Conservation (phyloP, 2,329 filamentous ascomycete genomes). For the Cordyceps cicadae region DNA sequence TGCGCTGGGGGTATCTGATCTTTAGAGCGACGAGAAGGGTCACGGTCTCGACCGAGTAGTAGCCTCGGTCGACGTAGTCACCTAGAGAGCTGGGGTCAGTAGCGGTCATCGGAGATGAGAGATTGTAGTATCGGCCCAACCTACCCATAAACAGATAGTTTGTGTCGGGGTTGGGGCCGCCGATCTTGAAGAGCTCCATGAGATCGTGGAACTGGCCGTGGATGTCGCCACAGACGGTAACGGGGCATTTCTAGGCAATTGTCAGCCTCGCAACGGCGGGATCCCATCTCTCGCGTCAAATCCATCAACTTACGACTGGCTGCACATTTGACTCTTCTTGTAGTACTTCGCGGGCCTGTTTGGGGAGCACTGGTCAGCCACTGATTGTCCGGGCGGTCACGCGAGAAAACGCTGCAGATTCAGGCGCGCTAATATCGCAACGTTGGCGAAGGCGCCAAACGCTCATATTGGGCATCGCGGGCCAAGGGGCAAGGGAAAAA, state of each 20-base stretch:
- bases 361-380: conserved; percentile 9
- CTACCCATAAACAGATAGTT: conserved; percentile 95
- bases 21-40: conserved; percentile 96
- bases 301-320: conserved; percentile 66
- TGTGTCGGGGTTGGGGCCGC: conserved; percentile 92
- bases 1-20: conserved; percentile 88
- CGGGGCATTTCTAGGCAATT: conserved; percentile 75
- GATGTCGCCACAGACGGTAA: conserved; percentile 97
- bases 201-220: conserved; percentile 99
- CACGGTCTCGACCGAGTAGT: conserved; percentile 98
- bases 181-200: conserved; percentile 98
- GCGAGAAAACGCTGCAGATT: conserved; percentile 19
- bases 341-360: conserved; percentile 84
- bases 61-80: conserved; percentile 95
- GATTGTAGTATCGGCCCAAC: conserved; percentile 10
- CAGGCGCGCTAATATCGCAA: conserved; percentile 13
- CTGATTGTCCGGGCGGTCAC: conserved; percentile 19
- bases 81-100: conserved; percentile 39
- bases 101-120: not conserved
- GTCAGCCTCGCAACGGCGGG: not conserved
- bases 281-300: not conserved
- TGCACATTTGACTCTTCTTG: conserved; percentile 98
- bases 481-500: not conserved
- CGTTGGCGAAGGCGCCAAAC: conserved; percentile 3
- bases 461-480: not conserved